Percentiles rank a stretch among this genome's conserved stretches.
Evolutionary conservation across 495 filamentous ascomycete genomes (phyloP).

Genomic region (Bathelium albidoporum): DNA sequence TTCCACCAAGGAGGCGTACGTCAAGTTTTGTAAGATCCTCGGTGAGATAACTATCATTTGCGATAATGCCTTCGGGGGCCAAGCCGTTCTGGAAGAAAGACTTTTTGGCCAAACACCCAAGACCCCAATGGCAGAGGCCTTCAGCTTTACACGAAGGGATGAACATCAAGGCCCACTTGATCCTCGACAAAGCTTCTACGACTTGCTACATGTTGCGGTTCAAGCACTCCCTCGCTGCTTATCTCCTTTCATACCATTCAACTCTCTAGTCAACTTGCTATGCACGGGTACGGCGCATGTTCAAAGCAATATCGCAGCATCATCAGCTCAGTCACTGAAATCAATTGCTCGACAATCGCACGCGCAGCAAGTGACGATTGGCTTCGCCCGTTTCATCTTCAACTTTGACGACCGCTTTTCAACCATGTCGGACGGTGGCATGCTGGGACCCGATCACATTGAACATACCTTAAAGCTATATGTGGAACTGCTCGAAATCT

Average conservation of each 20-base stretch:
- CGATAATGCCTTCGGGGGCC: conserved; percentile 92
- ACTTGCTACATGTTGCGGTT: conserved; percentile 88
- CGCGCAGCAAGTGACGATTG: conserved; percentile 92
- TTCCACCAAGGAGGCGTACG: conserved; percentile 69
- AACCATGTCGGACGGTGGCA: conserved; percentile 94
- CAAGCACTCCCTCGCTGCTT: conserved; percentile 89
- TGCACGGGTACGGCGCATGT: conserved; percentile 97
- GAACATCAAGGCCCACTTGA: conserved; percentile 65
- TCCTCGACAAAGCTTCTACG: conserved; percentile 90
- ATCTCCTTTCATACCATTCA: conserved; percentile 82
- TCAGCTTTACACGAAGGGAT: conserved; percentile 76
- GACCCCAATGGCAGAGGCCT: conserved; percentile 88
- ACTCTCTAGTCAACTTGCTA: conserved; percentile 85
- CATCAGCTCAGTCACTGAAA: conserved; percentile 85
- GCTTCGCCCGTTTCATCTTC: conserved; percentile 94
- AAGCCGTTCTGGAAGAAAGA: conserved; percentile 90
- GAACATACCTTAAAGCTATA: conserved; percentile 89
- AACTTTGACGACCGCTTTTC: conserved; percentile 95
- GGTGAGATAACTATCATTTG: conserved; percentile 93
- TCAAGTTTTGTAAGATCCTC: conserved; percentile 84
- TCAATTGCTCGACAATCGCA: conserved; percentile 88
- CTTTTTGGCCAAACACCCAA: conserved; percentile 78
- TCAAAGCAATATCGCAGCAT: conserved; percentile 80
- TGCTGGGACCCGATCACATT: conserved; percentile 90
- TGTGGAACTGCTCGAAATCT: conserved; percentile 86